Evolutionary conservation across 129 eudicot genomes (phyloP).

Genomic region (Flaveria trinervia): DNA sequence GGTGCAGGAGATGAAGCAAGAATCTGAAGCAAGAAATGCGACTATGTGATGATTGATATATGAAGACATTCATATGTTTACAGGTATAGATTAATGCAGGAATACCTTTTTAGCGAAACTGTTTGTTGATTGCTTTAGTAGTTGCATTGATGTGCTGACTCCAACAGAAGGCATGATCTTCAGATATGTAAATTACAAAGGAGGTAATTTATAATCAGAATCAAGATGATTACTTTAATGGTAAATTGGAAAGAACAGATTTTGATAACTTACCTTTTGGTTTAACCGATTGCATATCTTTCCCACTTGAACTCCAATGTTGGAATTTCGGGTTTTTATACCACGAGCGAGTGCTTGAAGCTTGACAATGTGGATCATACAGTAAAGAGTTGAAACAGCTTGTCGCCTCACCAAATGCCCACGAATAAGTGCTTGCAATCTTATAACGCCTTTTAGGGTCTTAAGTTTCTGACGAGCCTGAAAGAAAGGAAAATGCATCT

Average conservation of each 20-base stretch:
- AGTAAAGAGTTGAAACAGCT: constrained; percentile 55
- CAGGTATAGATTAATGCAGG: background rate
- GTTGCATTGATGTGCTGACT: constrained; percentile 22
- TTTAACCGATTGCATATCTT: constrained; percentile 20
- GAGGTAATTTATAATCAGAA: background rate
- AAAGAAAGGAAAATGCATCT: constrained; percentile 3
- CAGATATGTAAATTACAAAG: background rate
- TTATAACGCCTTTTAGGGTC: constrained; percentile 48
- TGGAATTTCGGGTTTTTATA: constrained; percentile 38
- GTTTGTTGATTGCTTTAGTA: constrained; percentile 35
- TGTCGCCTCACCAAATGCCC: constrained; percentile 71
- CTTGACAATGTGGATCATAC: constrained; percentile 51
- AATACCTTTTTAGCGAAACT: constrained; percentile 48
- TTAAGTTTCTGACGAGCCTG: constrained; percentile 60
- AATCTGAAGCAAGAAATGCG: constrained; percentile 36
- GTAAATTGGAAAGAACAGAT: background rate
- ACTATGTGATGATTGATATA: background rate
- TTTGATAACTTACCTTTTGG: constrained; percentile 18
- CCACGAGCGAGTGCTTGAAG: constrained; percentile 65
- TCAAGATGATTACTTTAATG: background rate
- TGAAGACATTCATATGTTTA: background rate
- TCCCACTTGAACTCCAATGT: constrained; percentile 39
- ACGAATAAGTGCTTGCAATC: constrained; percentile 61
- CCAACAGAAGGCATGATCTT: constrained; percentile 21
- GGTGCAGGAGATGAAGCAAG: constrained; percentile 38